Percentiles rank a stretch among this genome's conserved stretches.
Conservation (phyloP, 2,329 filamentous ascomycete genomes). For the Aspergillus sp. region DNA sequence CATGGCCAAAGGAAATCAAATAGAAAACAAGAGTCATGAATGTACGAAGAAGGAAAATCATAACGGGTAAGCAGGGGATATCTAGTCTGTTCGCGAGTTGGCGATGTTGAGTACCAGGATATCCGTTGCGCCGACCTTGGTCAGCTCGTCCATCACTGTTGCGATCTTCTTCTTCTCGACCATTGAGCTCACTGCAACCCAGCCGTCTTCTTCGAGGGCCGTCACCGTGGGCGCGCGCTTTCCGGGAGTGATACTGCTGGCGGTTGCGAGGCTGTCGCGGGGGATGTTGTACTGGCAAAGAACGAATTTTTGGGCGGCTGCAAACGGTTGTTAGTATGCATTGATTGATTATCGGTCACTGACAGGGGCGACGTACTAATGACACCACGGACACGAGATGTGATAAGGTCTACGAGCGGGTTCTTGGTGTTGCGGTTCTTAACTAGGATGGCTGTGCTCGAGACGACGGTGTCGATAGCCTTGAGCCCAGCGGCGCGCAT, state of each 20-base stretch:
- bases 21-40: conserved; percentile 15
- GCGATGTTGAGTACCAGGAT: conserved; percentile 85
- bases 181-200: conserved; percentile 96
- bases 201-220: conserved; percentile 82
- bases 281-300: conserved; percentile 96
- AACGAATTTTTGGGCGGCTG: conserved; percentile 86
- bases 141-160: conserved; percentile 82
- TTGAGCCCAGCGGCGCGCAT: conserved; percentile 95
- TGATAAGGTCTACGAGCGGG: conserved; percentile 80
- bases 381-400: conserved; percentile 85
- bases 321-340: neutral
- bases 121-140: conserved; percentile 76
- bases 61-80: conserved; percentile 16
- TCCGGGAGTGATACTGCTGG: conserved; percentile 82
- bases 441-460: conserved; percentile 86
- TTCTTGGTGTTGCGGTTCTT: conserved; percentile 85
- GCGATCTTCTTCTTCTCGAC: conserved; percentile 87
- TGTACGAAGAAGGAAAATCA: neutral
- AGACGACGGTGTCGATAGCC: conserved; percentile 90
- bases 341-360: neutral
- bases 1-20: conserved; percentile 8
- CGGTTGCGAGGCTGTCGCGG: conserved; percentile 67
- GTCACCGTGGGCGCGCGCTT: conserved; percentile 93
- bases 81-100: conserved; percentile 66
- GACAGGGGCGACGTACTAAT: conserved; percentile 64